Evolutionary conservation across 179 eudicot species (phyloP).

Genomic region (Patellifolia procumbens): DNA sequence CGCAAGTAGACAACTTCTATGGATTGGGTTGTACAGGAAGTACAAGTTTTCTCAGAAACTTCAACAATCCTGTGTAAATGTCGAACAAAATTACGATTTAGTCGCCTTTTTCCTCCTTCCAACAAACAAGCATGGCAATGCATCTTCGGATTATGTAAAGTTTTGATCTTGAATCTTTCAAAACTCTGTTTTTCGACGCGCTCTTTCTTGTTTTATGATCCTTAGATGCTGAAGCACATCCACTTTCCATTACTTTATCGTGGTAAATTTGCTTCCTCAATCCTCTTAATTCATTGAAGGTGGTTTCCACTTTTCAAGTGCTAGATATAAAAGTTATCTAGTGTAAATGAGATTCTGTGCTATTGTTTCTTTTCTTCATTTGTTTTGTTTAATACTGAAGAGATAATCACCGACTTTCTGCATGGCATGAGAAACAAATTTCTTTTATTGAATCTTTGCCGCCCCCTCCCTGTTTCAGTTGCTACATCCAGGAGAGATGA

Average conservation of each 20-base stretch:
- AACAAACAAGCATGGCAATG: conserved; percentile 39
- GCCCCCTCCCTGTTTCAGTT: not conserved
- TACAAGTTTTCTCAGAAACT: too few species aligned
- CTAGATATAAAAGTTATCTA: not conserved
- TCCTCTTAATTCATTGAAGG: not conserved
- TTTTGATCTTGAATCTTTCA: conserved; percentile 36
- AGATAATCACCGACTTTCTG: not conserved
- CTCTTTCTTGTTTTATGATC: conserved; percentile 9
- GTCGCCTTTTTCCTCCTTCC: conserved; percentile 38
- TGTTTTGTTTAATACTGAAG: not conserved
- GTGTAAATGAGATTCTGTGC: not conserved
- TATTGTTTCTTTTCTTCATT: not conserved
- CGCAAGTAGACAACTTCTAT: too few species aligned
- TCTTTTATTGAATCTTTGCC: not conserved
- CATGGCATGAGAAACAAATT: not conserved
- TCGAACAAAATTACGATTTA: too few species aligned
- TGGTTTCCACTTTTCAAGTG: not conserved
- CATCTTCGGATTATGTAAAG: conserved; percentile 38
- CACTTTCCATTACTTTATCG: not conserved
- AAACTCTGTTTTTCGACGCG: conserved; percentile 7
- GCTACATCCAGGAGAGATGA: not conserved
- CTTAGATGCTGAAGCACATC: conserved; percentile 1
- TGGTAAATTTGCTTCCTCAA: not conserved
- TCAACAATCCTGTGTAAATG: too few species aligned
- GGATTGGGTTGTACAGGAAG: too few species aligned